A percentile compares a stretch with the other conserved stretches of the same genome.
These are phyloP conservation scores for Jacaranda mimosifolia DNA, from an alignment of 257 asterid species.

Conservation along the genomic window DNA sequence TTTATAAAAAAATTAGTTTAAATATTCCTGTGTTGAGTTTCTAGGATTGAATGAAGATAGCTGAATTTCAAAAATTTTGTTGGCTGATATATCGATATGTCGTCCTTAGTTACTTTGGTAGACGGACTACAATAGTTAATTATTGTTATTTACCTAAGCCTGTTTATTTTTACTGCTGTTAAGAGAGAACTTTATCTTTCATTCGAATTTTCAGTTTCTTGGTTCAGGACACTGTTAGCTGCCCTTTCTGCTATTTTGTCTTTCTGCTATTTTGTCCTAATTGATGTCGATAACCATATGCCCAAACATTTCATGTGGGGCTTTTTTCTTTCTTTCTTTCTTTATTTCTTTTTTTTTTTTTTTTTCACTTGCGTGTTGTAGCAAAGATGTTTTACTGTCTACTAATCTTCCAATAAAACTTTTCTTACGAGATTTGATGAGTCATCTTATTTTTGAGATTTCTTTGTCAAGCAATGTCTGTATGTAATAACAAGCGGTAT, in stretches of 20 bases:
- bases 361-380: too few relatives aligned
- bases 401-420: not conserved
- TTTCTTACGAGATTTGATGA: not conserved
- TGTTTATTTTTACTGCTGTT: not conserved
- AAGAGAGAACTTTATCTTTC: not conserved
- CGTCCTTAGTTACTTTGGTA: slow-evolving; percentile 17
- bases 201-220: not conserved
- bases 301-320: too few relatives aligned
- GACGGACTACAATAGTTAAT: not conserved
- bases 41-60: slow-evolving; percentile 10
- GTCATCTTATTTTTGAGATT: not conserved
- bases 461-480: slow-evolving; percentile 3
- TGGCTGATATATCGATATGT: not conserved
- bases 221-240: not conserved
- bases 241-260: too few relatives aligned
- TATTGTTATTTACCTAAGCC: not conserved
- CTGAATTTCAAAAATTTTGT: not conserved
- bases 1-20: not conserved
- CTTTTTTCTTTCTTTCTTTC: too few relatives aligned
- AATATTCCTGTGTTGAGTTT: slow-evolving; percentile 10
- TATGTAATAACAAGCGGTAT: not conserved
- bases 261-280: too few relatives aligned
- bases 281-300: too few relatives aligned
- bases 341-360: too few relatives aligned
- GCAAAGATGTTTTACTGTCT: not conserved